Evolutionary conservation across 2,329 filamentous ascomycete genomes (phyloP).

Genomic region (Ophiosphaerella herpotricha): DNA sequence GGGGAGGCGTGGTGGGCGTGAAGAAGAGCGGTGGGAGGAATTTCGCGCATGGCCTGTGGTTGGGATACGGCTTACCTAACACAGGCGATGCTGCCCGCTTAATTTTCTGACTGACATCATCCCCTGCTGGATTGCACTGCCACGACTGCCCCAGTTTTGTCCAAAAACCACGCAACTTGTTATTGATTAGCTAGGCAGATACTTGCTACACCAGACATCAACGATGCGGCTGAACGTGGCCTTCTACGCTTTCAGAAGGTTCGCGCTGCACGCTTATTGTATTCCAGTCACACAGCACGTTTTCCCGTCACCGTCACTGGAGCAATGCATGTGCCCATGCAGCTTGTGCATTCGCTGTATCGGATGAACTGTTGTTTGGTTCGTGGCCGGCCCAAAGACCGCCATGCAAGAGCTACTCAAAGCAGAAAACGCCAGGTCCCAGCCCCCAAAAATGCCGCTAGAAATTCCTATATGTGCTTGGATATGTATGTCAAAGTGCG

Average conservation of each 20-base stretch:
- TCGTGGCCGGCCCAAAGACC: slow-evolving; percentile 4
- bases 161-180: too few species aligned
- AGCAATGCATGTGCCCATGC: background rate
- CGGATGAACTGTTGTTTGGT: slow-evolving; percentile 15
- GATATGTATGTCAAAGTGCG: slow-evolving; percentile 11
- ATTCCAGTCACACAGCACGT: background rate
- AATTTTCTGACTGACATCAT: too few species aligned
- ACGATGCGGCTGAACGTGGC: too few species aligned
- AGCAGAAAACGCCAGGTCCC: slow-evolving; percentile 12
- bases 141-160: too few species aligned
- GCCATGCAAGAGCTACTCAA: slow-evolving; percentile 17
- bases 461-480: slow-evolving; percentile 3
- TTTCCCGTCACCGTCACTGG: background rate
- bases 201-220: too few species aligned
- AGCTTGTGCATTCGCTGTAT: background rate
- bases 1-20: background rate
- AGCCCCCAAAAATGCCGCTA: slow-evolving; percentile 7
- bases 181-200: too few species aligned
- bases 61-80: too few species aligned
- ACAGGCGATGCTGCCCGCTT: too few species aligned
- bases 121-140: too few species aligned
- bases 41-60: background rate
- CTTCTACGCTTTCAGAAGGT: too few species aligned
- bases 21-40: background rate
- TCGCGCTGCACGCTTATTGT: too few species aligned